Percentiles rank a stretch among this genome's conserved stretches.
Evolutionary conservation across 768 basidiomycete species (phyloP).

Genomic region (Leccinum truebloodii): DNA sequence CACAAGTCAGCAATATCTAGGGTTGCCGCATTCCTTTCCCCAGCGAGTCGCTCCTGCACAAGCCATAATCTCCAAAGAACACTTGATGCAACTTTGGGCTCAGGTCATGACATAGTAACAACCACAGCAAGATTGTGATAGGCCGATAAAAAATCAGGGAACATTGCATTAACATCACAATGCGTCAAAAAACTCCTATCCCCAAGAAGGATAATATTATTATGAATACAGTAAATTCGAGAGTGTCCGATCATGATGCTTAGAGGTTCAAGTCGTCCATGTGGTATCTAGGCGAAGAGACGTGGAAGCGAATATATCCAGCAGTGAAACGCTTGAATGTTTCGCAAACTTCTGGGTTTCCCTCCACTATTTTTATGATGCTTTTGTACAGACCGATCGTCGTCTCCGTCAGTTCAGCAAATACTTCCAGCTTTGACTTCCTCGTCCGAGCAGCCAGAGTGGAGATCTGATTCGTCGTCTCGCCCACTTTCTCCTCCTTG

Average conservation of each 20-base stretch:
- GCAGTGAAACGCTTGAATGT: conserved; percentile 7
- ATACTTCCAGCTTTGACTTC: background rate
- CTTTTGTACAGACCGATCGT: conserved; percentile 16
- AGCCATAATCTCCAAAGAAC: too few relatives aligned
- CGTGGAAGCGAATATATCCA: conserved; percentile 26
- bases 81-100: too few relatives aligned
- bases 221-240: background rate
- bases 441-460: background rate
- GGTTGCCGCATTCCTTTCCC: too few relatives aligned
- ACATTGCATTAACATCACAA: too few relatives aligned
- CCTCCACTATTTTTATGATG: conserved; percentile 22
- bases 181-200: too few relatives aligned
- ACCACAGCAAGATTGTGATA: too few relatives aligned
- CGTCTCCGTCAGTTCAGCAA: background rate
- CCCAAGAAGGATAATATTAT: too few relatives aligned
- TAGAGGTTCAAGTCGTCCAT: conserved; percentile 16
- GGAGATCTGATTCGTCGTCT: conserved; percentile 1
- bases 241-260: background rate
- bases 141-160: too few relatives aligned
- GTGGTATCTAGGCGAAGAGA: conserved; percentile 21
- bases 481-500: background rate
- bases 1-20: too few relatives aligned
- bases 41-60: too few relatives aligned
- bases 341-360: conserved; percentile 6
- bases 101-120: too few relatives aligned